phyloP scores from a whole-genome alignment of 768 basidiomycete species.

The Sporobolomyces phaffii region DNA sequence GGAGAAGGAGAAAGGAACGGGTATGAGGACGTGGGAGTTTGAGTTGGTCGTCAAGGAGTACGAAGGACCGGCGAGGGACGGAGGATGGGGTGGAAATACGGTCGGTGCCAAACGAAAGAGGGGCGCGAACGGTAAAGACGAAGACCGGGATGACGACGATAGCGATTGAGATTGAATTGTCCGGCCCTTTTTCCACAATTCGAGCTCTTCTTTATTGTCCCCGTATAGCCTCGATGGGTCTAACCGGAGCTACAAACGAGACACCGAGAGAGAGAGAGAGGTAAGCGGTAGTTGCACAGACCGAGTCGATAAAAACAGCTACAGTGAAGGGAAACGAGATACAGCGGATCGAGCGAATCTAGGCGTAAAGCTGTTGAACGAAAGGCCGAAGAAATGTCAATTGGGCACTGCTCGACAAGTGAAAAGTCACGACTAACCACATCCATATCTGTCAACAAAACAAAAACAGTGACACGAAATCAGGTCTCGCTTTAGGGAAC shows the following conservation, averaged over 20 bases:
- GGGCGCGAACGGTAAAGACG: background rate
- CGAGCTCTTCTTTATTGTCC: background rate
- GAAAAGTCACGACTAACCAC: constrained; percentile 18
- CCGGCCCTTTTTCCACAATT: background rate
- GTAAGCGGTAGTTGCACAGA: background rate
- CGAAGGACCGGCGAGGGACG: background rate
- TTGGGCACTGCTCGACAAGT: background rate
- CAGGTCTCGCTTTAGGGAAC: background rate
- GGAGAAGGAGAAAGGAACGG: background rate
- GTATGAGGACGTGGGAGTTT: constrained; percentile 35
- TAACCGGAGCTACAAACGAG: background rate
- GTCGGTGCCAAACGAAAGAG: constrained; percentile 9
- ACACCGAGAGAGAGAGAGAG: background rate
- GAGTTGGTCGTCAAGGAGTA: constrained; percentile 21
- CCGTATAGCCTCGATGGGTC: background rate
- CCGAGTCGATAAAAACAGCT: background rate
- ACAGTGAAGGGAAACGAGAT: background rate
- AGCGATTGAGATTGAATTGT: background rate
- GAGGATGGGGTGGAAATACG: constrained; percentile 1
- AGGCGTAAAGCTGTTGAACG: constrained; percentile 21
- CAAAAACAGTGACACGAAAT: background rate
- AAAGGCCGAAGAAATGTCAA: background rate
- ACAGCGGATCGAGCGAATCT: background rate
- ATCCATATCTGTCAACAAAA: constrained; percentile 24
- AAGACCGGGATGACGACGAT: constrained; percentile 3